Base-by-base conservation (phyloP, 306 rosid species). In the Prunus fruticosa region DNA sequence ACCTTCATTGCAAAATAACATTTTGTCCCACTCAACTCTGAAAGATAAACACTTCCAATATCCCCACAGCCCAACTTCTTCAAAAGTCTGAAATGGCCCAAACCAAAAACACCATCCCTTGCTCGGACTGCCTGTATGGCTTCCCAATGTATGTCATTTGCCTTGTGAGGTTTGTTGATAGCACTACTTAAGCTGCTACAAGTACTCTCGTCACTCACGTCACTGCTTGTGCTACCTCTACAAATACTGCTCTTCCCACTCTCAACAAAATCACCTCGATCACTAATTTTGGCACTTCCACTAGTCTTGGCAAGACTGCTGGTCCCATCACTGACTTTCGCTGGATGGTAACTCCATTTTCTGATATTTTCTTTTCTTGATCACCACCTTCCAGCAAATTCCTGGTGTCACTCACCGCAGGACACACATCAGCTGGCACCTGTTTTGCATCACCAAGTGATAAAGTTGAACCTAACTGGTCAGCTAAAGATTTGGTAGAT, bases 231-330 rank as follows among this genome's bases (percentile, higher is more conserved):
- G 78, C 90, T 86, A 57, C 90, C 90, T 54, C 90, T 81, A 70
- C 84, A 86, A n/a, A 86, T 76, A 74, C 90, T 86, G 64, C 86
- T 86, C 82, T 86, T 86, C 73, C 90, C 88, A 52, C 88, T 86
- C 69, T 86, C 89, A 19, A 81, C 84, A 67, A 80, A 78, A 32
- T 86, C 89, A 10, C 67, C 81, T 11, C 81, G 85, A 41, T 75
- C 81, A 67, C 81, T 82, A 70, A 62, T 46, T 64, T 81, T 81
- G 30, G 73, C 56, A 22, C 81, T 83, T 50, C 82, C 85, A 83
- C 89, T 81, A 10, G 87, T 80, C 85, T 82, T 86, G 14, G 66
- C 74, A 64, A 71, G 69, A 71, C 86, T 82, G 71, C 74, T 77
- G 50, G 81, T 53, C 34, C 82, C 84, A 72, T 80, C 87, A 32